Base-by-base conservation (phyloP, 208 protist genomes). In the Trypanosoma brucei region DNA sequence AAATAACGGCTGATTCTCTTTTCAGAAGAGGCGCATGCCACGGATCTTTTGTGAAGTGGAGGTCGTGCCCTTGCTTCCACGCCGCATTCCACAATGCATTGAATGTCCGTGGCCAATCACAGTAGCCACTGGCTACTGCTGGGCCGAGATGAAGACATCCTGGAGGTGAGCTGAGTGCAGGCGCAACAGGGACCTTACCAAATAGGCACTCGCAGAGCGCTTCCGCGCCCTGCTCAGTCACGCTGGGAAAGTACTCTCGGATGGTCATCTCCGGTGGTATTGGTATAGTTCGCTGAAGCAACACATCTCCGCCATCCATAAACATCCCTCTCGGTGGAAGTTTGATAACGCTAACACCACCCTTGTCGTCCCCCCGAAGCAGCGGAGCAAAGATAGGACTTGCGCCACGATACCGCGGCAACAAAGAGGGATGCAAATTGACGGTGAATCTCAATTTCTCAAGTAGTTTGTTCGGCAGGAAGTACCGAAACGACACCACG, bases 401-500 rank as follows among this genome's bases (percentile, higher is more conserved):
- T 39, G 87, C 85, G 33, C 92, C 92, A 53, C 92, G 84, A 74
- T 94, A 94, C 35, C 73, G 71, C 3, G 92, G 92, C 6, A 97
- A 73, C 38, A 95, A 62, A 13, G 87, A 94, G 3, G 92, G 92
- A 65, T 97, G 92, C 68, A 94, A 65, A 62, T 97, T 97, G 56
- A 97, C 78, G 14, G 82, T 84, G 0, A 76, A 82, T 8, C 86
- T 83, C 55, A 95, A 59, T 39, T 69, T 79, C 3, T 61, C 69
- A 30, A 95, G 68, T 0, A 95, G 68, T 5, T 62, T 54, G 38
- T 79, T 59, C 2, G 88, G 88, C 1, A 95, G 62, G 49, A 90
- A 95, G 75, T 95, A 95, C 36, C 88, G 85, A 62, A 92, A 95
- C 8, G 88, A 95, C 14, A 91, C 88, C 3, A 95, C 86, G 1